A percentile compares a stretch with the other conserved stretches of the same genome.
Conservation (phyloP, 1,284 basidiomycete genomes). For the Takashimella tepidaria region DNA sequence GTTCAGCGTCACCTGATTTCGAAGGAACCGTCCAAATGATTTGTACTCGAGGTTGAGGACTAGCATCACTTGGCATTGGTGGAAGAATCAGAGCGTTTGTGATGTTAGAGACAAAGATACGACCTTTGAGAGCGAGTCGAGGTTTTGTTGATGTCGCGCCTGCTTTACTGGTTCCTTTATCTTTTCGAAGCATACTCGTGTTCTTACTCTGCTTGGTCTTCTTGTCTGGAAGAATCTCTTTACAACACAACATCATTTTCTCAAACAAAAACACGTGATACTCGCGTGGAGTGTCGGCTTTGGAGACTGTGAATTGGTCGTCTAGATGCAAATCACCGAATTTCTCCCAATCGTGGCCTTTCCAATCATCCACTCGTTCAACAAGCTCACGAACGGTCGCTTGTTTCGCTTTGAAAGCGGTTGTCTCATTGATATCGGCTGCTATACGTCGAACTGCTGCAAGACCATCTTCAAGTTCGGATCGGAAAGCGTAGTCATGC, state of each 20-base stretch:
- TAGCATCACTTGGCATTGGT: conserved; percentile 52
- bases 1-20: conserved; percentile 44
- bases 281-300: conserved; percentile 92
- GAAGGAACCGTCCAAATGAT: conserved; percentile 41
- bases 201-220: conserved; percentile 48
- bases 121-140: conserved; percentile 84
- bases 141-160: conserved; percentile 56
- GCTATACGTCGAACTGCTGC: conserved; percentile 88
- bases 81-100: conserved; percentile 55
- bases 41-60: conserved; percentile 25
- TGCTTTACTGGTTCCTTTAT: conserved; percentile 54
- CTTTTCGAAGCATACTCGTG: conserved; percentile 43
- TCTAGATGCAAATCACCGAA: conserved; percentile 91
- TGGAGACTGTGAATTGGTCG: conserved; percentile 92
- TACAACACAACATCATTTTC: conserved; percentile 98
- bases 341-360: conserved; percentile 89
- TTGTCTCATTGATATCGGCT: conserved; percentile 93
- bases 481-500: conserved; percentile 62
- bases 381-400: conserved; percentile 82
- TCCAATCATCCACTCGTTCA: conserved; percentile 94
- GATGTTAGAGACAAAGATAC: conserved; percentile 96
- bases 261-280: conserved; percentile 99
- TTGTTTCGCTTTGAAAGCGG: conserved; percentile 64
- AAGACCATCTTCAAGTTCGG: conserved; percentile 77
- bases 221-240: conserved; percentile 57